These are phyloP conservation scores for Trichosanthes truncata DNA, from an alignment of 306 rosid species.

Conservation along the genomic window DNA sequence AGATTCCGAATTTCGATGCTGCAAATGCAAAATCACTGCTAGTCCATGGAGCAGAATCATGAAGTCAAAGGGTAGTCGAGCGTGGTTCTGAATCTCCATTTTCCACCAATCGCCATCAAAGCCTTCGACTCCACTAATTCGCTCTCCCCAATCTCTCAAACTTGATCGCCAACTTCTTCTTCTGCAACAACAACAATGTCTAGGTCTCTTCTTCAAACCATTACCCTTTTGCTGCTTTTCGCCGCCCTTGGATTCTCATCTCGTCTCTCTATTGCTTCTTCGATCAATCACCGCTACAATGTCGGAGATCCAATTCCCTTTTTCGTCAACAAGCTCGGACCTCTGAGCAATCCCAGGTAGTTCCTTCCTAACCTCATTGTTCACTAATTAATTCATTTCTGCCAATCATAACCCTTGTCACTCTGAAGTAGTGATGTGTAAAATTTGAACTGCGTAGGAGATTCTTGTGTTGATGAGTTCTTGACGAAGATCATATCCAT, in stretches of 20 bases:
- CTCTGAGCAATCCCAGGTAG: slow-evolving; percentile 84
- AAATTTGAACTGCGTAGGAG: not conserved
- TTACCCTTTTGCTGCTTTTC: slow-evolving; percentile 25
- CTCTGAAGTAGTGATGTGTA: not conserved
- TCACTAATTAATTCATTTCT: not conserved
- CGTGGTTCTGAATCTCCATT: not conserved
- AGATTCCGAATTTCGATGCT: not conserved
- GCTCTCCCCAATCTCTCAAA: not conserved
- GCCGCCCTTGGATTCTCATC: slow-evolving; percentile 11
- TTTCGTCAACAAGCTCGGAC: slow-evolving; percentile 74
- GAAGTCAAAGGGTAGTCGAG: not conserved
- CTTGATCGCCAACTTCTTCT: not conserved
- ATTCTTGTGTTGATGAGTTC: not conserved
- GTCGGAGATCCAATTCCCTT: slow-evolving; percentile 47
- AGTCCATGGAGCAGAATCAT: not conserved
- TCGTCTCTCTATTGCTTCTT: slow-evolving; percentile 27
- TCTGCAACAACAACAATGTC: slow-evolving; percentile 41
- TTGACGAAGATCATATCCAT: not conserved
- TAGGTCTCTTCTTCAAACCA: slow-evolving; percentile 11
- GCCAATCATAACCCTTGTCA: not conserved
- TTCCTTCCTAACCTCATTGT: not conserved
- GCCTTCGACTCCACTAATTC: not conserved
- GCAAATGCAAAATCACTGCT: not conserved
- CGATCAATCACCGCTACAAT: slow-evolving; percentile 45
- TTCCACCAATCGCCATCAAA: not conserved